Evolutionary conservation across 345 rosid species (phyloP).

Genomic region (Corymbia maculata): DNA sequence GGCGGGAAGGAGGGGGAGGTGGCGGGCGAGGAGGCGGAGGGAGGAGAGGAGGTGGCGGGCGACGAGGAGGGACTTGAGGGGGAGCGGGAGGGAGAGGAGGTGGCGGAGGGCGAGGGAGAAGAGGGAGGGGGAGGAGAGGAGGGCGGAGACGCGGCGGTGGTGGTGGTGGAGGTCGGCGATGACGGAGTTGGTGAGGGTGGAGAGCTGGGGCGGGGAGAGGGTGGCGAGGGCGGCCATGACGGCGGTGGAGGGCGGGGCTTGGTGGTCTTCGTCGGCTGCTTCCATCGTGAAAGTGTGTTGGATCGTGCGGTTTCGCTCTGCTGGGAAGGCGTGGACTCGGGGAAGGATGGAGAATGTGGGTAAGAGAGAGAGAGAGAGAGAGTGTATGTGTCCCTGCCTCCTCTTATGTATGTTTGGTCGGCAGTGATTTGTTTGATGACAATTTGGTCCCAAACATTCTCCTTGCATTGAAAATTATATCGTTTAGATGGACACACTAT

Average conservation of each 20-base stretch:
- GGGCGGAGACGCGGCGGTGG: conserved; percentile 50
- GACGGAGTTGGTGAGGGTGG: conserved; percentile 41
- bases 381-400: not conserved
- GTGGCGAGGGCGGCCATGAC: conserved; percentile 61
- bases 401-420: not conserved
- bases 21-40: conserved; percentile 46
- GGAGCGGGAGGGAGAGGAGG: conserved; percentile 68
- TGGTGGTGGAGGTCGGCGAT: conserved; percentile 40
- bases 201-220: conserved; percentile 34
- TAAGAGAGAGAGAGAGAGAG: not conserved
- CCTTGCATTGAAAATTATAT: not conserved
- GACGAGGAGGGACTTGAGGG: conserved; percentile 58
- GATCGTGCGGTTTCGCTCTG: conserved; percentile 21
- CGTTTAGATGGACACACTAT: not conserved
- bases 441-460: not conserved
- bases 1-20: conserved; percentile 4
- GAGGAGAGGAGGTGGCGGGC: conserved; percentile 77
- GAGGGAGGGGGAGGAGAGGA: conserved; percentile 67
- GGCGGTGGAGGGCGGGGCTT: not conserved
- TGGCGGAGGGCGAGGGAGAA: conserved; percentile 73
- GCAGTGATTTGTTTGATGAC: not conserved
- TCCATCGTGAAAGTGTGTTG: conserved; percentile 28
- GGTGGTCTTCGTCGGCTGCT: conserved; percentile 1
- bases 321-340: not conserved
- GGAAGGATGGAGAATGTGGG: not conserved